phyloP scores from a whole-genome alignment of 2,329 filamentous ascomycete genomes.

The Penicillium brasilianum region DNA sequence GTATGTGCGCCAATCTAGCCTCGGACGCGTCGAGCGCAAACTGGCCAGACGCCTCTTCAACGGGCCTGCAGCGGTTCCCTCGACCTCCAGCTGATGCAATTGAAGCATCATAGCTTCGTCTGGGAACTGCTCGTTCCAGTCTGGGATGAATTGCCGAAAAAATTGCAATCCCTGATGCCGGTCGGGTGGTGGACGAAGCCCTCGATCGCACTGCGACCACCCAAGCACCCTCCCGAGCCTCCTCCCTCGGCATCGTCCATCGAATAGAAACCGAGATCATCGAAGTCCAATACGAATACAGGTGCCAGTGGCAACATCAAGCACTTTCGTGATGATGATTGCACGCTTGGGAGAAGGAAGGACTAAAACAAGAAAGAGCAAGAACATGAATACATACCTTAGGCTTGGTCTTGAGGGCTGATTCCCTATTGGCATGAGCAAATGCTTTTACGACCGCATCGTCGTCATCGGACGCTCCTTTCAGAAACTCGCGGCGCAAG shows the following conservation, averaged over 20 bases:
- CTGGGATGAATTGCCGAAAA: background rate
- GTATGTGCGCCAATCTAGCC: conserved; percentile 1
- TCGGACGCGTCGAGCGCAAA: conserved; percentile 2
- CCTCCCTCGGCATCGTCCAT: background rate
- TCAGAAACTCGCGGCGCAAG: conserved; percentile 70
- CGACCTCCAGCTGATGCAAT: background rate
- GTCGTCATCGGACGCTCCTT: conserved; percentile 59
- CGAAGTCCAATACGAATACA: background rate
- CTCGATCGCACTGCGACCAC: conserved; percentile 9
- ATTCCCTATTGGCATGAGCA: conserved; percentile 69
- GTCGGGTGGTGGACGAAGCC: conserved; percentile 1
- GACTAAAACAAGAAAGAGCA: conserved; percentile 21
- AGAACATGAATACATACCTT: conserved; percentile 64
- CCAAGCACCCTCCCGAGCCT: background rate
- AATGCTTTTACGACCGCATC: conserved; percentile 72
- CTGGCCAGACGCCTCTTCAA: conserved; percentile 1
- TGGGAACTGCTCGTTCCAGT: background rate
- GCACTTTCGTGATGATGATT: no score
- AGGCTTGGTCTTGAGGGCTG: conserved; percentile 81
- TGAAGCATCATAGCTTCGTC: background rate
- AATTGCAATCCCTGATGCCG: background rate
- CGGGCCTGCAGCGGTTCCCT: background rate
- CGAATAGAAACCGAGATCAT: conserved; percentile 13
- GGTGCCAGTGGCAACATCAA: background rate
- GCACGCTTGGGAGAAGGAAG: background rate